phyloP scores from a whole-genome alignment of 371 early-diverging fungal species.

The Saksenaea vasiformis region DNA sequence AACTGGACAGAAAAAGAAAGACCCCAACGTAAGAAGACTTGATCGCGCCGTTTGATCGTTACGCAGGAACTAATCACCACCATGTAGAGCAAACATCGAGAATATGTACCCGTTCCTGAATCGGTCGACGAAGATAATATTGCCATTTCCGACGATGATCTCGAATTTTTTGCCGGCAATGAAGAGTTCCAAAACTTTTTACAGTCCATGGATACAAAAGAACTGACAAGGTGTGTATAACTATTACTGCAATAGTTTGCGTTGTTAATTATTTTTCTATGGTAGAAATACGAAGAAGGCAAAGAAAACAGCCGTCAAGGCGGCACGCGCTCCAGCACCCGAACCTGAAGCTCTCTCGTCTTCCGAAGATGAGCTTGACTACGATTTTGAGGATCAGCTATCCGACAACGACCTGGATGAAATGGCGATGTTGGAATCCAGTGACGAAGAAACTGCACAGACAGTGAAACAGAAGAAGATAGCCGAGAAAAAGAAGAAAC shows the following conservation, averaged over 20 bases:
- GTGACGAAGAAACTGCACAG: slow-evolving; percentile 12
- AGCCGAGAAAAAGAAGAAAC: slow-evolving; percentile 8
- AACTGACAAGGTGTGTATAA: slow-evolving; percentile 36
- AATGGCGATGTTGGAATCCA: slow-evolving; percentile 14
- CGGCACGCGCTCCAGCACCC: slow-evolving; percentile 16
- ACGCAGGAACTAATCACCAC: neutral
- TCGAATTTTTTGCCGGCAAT: slow-evolving; percentile 51
- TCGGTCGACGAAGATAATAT: slow-evolving; percentile 41
- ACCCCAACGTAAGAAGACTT: neutral
- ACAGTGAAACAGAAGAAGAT: slow-evolving; percentile 15
- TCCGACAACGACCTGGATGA: slow-evolving; percentile 31
- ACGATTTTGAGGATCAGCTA: slow-evolving; percentile 15
- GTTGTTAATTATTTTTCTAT: neutral
- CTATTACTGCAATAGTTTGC: neutral
- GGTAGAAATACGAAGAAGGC: slow-evolving; percentile 22
- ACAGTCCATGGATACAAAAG: slow-evolving; percentile 32
- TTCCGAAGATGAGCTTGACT: slow-evolving; percentile 45
- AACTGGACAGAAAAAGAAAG: neutral
- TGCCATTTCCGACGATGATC: slow-evolving; percentile 66
- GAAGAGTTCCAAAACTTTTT: slow-evolving; percentile 29
- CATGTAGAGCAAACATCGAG: slow-evolving; percentile 8
- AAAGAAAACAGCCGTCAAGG: slow-evolving; percentile 14
- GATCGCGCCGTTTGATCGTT: neutral
- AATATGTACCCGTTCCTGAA: slow-evolving; percentile 30
- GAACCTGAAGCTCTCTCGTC: slow-evolving; percentile 29